A percentile compares a stretch with the other conserved stretches of the same genome.
phyloP scores from a whole-genome alignment of 2,329 filamentous ascomycete species.

The Penicillium sp. region DNA sequence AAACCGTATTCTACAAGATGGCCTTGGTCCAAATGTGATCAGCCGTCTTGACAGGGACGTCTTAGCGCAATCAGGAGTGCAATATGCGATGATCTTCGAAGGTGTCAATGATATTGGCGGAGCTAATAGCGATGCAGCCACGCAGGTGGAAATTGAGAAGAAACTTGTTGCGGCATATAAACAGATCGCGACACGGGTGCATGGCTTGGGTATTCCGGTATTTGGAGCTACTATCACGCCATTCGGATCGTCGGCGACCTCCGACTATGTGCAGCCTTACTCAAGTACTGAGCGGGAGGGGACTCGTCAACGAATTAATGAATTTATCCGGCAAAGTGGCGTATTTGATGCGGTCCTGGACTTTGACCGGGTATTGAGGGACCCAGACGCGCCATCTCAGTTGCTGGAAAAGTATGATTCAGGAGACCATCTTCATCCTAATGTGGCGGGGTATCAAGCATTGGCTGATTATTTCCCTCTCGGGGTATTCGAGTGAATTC shows the following conservation, averaged over 20 bases:
- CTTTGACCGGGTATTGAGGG: constrained; percentile 59
- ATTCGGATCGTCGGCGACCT: constrained; percentile 48
- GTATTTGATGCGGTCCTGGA: constrained; percentile 63
- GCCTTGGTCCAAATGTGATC: constrained; percentile 62
- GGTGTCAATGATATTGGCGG: constrained; percentile 69
- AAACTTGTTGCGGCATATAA: constrained; percentile 58
- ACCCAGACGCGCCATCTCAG: constrained; percentile 51
- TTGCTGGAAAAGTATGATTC: constrained; percentile 56
- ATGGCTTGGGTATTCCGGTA: constrained; percentile 55
- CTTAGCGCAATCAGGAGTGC: constrained; percentile 56
- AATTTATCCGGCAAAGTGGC: constrained; percentile 58
- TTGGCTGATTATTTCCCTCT: constrained; percentile 61
- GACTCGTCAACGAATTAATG: constrained; percentile 59
- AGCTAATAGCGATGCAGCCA: constrained; percentile 44
- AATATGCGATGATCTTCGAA: constrained; percentile 65
- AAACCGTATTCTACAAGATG: constrained; percentile 63
- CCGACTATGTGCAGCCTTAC: constrained; percentile 51
- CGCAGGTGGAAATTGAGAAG: constrained; percentile 52
- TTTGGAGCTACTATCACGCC: constrained; percentile 68
- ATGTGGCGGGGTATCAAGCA: constrained; percentile 58
- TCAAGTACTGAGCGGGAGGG: constrained; percentile 55
- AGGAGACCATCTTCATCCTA: constrained; percentile 67
- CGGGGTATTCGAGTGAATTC: constrained; percentile 46
- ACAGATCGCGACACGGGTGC: constrained; percentile 58
- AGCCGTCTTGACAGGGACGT: constrained; percentile 65